phyloP scores from a whole-genome alignment of 1,284 basidiomycete species.

The Tausonia pullulans region DNA sequence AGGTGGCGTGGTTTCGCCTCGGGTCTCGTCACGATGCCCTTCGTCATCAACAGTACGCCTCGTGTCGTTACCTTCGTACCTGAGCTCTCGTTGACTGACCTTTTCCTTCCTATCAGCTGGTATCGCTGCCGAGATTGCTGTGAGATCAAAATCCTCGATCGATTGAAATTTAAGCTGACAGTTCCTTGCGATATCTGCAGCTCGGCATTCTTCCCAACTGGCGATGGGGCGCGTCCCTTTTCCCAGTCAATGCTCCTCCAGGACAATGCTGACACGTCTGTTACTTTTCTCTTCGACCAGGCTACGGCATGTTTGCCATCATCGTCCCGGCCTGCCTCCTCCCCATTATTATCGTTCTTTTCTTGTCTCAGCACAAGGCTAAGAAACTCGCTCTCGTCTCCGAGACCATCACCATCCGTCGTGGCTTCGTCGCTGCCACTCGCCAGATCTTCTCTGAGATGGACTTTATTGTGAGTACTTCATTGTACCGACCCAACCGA shows the following conservation, averaged over 20 bases:
- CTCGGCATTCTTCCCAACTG: slow-evolving; percentile 39
- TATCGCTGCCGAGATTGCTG: slow-evolving; percentile 53
- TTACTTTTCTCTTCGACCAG: neutral
- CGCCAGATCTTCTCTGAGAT: slow-evolving; percentile 39
- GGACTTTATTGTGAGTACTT: slow-evolving; percentile 33
- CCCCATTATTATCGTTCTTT: slow-evolving; percentile 48
- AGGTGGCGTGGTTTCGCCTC: slow-evolving; percentile 63
- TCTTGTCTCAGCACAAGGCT: slow-evolving; percentile 59
- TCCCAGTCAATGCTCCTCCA: neutral
- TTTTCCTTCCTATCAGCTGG: slow-evolving; percentile 35
- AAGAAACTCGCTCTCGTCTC: slow-evolving; percentile 42
- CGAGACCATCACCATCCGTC: slow-evolving; percentile 17
- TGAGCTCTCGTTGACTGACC: neutral
- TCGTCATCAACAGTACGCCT: slow-evolving; percentile 36
- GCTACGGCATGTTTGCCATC: slow-evolving; percentile 20
- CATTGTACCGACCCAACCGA: too few relatives aligned
- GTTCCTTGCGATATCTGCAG: slow-evolving; percentile 15
- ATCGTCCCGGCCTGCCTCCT: slow-evolving; percentile 30
- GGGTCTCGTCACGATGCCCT: slow-evolving; percentile 54
- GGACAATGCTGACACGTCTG: neutral
- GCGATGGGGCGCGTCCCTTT: slow-evolving; percentile 54
- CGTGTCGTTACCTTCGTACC: neutral
- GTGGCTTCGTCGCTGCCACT: neutral
- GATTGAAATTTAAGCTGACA: slow-evolving; percentile 4
- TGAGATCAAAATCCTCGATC: slow-evolving; percentile 23